Conservation (phyloP, 2,329 filamentous ascomycete species). For the Tolypocladium pustulatum region DNA sequence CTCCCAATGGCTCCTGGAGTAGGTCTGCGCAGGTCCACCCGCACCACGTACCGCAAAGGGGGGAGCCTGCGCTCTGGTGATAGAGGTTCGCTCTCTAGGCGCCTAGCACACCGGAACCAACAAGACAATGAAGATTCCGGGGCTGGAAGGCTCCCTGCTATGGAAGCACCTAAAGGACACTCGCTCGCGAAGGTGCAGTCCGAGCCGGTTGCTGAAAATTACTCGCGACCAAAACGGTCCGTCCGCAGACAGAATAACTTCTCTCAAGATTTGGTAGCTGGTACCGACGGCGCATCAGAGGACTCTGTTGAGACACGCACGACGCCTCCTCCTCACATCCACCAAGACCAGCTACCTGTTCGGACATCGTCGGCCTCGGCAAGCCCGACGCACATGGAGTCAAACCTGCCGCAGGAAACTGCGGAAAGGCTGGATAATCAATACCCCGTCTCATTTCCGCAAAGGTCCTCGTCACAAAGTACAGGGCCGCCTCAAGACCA, state of each 20-base stretch:
- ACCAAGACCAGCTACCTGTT: constrained; percentile 21
- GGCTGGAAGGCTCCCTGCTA: constrained; percentile 18
- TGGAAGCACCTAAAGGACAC: constrained; percentile 38
- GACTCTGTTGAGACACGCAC: constrained; percentile 13
- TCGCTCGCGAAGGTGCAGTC: constrained; percentile 55
- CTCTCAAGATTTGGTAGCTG: constrained; percentile 38
- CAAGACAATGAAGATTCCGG: constrained; percentile 42
- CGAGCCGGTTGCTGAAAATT: constrained; percentile 55
- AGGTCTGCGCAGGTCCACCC: constrained; percentile 78
- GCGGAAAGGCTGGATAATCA: constrained; percentile 14
- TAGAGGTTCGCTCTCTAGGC: constrained; percentile 63
- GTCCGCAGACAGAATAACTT: constrained; percentile 35
- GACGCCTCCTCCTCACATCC: constrained; percentile 9
- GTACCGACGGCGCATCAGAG: constrained; percentile 29
- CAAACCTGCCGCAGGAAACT: constrained; percentile 38
- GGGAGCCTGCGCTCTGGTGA: constrained; percentile 78
- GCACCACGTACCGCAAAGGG: constrained; percentile 78
- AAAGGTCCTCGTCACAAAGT: constrained; percentile 45
- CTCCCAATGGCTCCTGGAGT: constrained; percentile 67
- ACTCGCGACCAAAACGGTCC: constrained; percentile 44
- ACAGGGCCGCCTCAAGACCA: constrained; percentile 20
- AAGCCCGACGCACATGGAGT: constrained; percentile 49
- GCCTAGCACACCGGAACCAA: constrained; percentile 47
- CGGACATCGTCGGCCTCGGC: constrained; percentile 21
- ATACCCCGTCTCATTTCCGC: constrained; percentile 29